Evolutionary conservation across 2,329 filamentous ascomycete species (phyloP), one percentile per base, ranked within the genome.

Genomic region (Ophiocordyceps camponoti-leonardi): DNA sequence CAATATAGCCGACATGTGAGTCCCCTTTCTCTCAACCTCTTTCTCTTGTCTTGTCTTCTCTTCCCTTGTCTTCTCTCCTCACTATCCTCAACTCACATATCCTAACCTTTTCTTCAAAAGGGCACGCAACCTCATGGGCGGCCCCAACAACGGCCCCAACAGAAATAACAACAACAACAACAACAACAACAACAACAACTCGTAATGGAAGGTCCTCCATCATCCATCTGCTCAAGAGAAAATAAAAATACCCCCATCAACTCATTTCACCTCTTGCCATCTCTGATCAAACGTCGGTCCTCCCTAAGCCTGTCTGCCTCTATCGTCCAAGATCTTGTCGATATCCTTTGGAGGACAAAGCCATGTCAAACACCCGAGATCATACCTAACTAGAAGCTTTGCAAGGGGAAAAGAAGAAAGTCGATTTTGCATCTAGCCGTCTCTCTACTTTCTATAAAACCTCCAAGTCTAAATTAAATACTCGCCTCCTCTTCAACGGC

Each of bases 1-100:
- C 43, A 83, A 68, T 60, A 82, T 98, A 63, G 86, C 86, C 41
- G 86, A 95, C 48, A 87, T 96, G 88, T 93, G 67, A 84, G 77
- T n/a, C n/a, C n/a, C n/a, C n/a, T 16, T 39, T 6, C 4, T n/a
- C 6, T 19, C 23, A 8, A 4, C 31, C 3, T 23, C 30, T 16
- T 31, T 23, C 23, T 23, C 26, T 28, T 28, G 26, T 12, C 23
- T 16, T 30, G 16, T 18, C 18, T 30, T 14, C 22, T 40, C 28
- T 8, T 45, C 19, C 26, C 44, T 33, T 50, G 20, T 23, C 42
- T 40, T 33, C 16, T 33, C 31, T 33, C 16, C 31, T 33, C 5
- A 3, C 14, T 31, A 16, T 33, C 10, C 31, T 33, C 31, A 16
- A 6, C 12, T 33, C 3, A 33, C 31, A 33, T 33, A 4, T 33